Percentiles rank a stretch among this genome's conserved stretches.
Conservation (phyloP, 352 stramenopile species). For the Pythium rishiriense region DNA sequence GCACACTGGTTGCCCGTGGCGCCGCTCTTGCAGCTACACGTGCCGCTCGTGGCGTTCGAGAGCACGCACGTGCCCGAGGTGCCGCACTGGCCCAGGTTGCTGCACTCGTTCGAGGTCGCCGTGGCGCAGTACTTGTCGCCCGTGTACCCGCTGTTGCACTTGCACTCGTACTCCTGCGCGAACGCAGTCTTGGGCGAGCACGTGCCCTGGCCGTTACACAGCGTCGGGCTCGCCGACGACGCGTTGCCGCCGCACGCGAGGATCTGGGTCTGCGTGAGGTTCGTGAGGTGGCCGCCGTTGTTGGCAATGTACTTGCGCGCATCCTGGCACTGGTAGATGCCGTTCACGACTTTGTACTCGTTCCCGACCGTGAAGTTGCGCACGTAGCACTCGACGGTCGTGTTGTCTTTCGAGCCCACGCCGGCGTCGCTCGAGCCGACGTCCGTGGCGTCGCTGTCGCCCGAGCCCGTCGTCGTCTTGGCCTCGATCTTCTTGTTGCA, state of each 20-base stretch:
- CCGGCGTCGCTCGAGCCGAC: conserved; percentile 24
- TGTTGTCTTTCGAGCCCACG: conserved; percentile 27
- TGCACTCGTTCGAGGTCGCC: conserved; percentile 66
- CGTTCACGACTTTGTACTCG: conserved; percentile 51
- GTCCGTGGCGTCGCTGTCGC: background rate
- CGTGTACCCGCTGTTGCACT: conserved; percentile 76
- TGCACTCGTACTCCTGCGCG: conserved; percentile 67
- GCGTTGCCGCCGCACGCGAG: conserved; percentile 50
- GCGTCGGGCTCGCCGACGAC: conserved; percentile 33
- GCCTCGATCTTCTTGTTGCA: conserved; percentile 59
- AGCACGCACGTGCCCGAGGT: conserved; percentile 52
- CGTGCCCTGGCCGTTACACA: conserved; percentile 74
- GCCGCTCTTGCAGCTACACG: conserved; percentile 52
- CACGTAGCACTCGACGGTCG: conserved; percentile 67
- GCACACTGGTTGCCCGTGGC: conserved; percentile 66
- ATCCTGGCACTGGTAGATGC: conserved; percentile 80
- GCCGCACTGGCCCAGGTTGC: conserved; percentile 71
- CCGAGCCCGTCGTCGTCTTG: conserved; percentile 26
- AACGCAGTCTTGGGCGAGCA: conserved; percentile 60
- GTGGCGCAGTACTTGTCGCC: conserved; percentile 50
- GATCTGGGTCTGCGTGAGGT: conserved; percentile 60
- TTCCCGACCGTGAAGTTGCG: conserved; percentile 59
- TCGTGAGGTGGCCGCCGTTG: conserved; percentile 63
- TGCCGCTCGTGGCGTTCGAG: conserved; percentile 30
- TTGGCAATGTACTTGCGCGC: conserved; percentile 53